Conservation (phyloP, 106 monocot genomes). For the Platanthera zijinensis region DNA sequence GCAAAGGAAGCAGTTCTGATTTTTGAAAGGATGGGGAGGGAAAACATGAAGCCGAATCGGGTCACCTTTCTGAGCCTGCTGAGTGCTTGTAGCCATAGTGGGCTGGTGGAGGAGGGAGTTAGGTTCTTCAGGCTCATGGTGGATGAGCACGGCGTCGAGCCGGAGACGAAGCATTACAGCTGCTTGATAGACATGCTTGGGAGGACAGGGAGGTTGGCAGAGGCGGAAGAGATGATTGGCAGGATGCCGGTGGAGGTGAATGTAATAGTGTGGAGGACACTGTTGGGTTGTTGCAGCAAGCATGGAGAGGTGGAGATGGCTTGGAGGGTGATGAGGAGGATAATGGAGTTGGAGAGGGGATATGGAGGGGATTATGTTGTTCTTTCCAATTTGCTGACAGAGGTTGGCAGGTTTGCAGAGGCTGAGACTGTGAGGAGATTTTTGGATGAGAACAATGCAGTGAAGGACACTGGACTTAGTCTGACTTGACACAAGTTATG, state of each 20-base stretch:
- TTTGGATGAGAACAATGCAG: conserved; percentile 45
- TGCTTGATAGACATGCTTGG: conserved; percentile 75
- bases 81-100: conserved; percentile 78
- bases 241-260: conserved; percentile 32
- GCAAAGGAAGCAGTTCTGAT: conserved; percentile 36
- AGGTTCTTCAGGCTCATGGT: conserved; percentile 40
- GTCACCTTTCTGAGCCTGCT: conserved; percentile 58
- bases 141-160: conserved; percentile 26
- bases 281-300: conserved; percentile 52
- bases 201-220: conserved; percentile 47
- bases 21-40: conserved; percentile 35
- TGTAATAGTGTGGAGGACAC: conserved; percentile 62
- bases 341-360: conserved; percentile 41
- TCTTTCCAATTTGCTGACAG: conserved; percentile 54
- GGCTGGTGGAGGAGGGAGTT: conserved; percentile 61
- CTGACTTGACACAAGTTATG: conserved; percentile 5
- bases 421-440: conserved; percentile 52
- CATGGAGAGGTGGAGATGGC: conserved; percentile 66
- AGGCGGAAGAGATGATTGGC: conserved; percentile 46
- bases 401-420: conserved; percentile 52
- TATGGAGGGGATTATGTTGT: conserved; percentile 65
- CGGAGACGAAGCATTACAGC: conserved; percentile 59
- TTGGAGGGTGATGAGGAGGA: conserved; percentile 52
- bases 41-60: conserved; percentile 33
- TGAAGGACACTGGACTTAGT: conserved; percentile 55